Percentiles rank a stretch among this genome's conserved stretches.
These are phyloP conservation scores for Austroboletus festivus DNA, from an alignment of 768 basidiomycete genomes.

Conservation along the genomic window DNA sequence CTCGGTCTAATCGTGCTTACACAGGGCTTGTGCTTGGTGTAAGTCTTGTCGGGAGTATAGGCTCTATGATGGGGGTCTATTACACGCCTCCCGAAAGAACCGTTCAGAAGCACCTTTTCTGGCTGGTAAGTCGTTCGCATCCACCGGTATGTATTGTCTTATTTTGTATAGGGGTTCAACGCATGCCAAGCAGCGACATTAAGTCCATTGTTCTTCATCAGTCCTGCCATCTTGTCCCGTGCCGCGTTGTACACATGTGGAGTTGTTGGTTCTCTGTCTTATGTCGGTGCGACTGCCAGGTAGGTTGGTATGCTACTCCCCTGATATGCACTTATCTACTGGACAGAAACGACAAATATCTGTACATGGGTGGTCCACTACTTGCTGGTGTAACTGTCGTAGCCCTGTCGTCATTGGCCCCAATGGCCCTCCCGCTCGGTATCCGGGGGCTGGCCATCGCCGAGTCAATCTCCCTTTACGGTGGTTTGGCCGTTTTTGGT, in stretches of 20 bases:
- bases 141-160: neutral
- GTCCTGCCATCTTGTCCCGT: constrained; percentile 78
- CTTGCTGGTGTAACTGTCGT: constrained; percentile 88
- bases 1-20: constrained; percentile 1
- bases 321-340: neutral
- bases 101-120: constrained; percentile 74
- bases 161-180: constrained; percentile 64
- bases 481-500: constrained; percentile 83
- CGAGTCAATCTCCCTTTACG: constrained; percentile 80
- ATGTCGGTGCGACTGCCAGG: constrained; percentile 86
- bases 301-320: constrained; percentile 26
- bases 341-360: constrained; percentile 69
- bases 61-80: constrained; percentile 79
- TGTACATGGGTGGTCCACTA: constrained; percentile 84
- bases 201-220: constrained; percentile 86
- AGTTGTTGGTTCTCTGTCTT: constrained; percentile 81
- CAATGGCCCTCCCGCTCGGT: constrained; percentile 84
- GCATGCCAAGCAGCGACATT: constrained; percentile 83
- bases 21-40: constrained; percentile 79
- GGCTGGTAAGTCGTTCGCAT: constrained; percentile 53
- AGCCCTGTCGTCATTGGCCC: constrained; percentile 81
- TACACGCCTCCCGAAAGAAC: constrained; percentile 77
- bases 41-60: constrained; percentile 75
- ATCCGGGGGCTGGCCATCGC: constrained; percentile 71
- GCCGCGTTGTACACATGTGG: constrained; percentile 88